Evolutionary conservation across 2,329 filamentous ascomycete genomes (phyloP), one percentile per base, ranked within the genome.

Genomic region (Colletotrichum phormii): DNA sequence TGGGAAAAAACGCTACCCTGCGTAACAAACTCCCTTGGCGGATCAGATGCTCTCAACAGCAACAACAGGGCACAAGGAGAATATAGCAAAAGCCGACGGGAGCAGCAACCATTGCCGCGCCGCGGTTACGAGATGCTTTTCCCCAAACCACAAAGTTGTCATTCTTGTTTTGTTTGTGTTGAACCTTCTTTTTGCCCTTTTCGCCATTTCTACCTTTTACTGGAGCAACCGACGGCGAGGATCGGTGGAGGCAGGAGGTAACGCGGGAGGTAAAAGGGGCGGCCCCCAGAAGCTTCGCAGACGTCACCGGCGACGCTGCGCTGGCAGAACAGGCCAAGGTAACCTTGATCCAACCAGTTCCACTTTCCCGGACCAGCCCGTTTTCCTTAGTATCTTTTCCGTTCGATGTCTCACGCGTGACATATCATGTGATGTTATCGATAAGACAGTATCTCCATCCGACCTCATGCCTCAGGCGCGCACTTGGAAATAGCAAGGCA

Each of bases 251-350:
- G 54, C 4, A 26, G 53, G 53, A 35, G 42, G 5, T 54, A 42
- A 42, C 13, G 37, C 37, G 37, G 37, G 15, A 42, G 35, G 64
- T 51, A 24, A 13, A 35, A 35, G 15, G 13, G 35, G 51, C 15
- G 62, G n/a, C 33, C 64, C 59, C 35, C 51, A 9, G 24, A 13
- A 53, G 60, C 46, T 53, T 29, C n/a, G 64, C 58, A 60, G 31
- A 72, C 65, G 69, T 72, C 69, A 72, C 69, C 64, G 26, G 31
- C 61, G 35, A 22, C 26, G 37, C 51, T 66, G 61, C 18, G 61
- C 2, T 59, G 31, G 37, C 37, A 59, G n/a, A 22, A 8, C 22
- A 65, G 53, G 49, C 59, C 59, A 64, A 68, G 67, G 54, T 12
- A 61, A 57, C 63, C 55, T 57, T 67, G 68, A 51, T n/a, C 29